These are phyloP conservation scores for Vitis hybrid DNA, from an alignment of 177 flowering plant genomes.

Conservation along the genomic window DNA sequence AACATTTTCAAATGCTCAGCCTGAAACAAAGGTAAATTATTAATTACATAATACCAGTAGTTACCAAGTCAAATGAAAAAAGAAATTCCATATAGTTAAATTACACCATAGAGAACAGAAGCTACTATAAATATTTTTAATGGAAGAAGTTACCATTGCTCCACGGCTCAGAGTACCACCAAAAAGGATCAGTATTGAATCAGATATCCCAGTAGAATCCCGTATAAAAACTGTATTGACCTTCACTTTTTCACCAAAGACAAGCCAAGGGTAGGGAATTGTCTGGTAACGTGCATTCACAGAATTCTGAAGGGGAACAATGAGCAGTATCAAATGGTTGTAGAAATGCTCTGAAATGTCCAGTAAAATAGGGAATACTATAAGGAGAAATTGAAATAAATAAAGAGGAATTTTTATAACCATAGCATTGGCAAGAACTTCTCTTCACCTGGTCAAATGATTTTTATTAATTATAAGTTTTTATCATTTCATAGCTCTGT, in stretches of 20 bases:
- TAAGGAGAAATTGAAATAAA: constrained; percentile 2
- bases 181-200: constrained; percentile 87
- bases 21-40: constrained; percentile 35
- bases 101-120: not conserved
- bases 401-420: not conserved
- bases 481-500: no score
- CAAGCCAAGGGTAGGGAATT: constrained; percentile 95
- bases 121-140: not conserved
- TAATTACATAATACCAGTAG: not conserved
- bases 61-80: not conserved
- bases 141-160: constrained; percentile 46
- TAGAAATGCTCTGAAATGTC: not conserved
- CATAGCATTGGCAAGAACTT: not conserved
- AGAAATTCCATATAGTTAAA: no score
- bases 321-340: not conserved
- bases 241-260: constrained; percentile 95
- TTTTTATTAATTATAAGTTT: not conserved
- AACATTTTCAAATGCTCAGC: constrained; percentile 93
- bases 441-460: not conserved
- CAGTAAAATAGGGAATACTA: not conserved
- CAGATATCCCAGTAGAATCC: constrained; percentile 96
- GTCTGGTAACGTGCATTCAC: constrained; percentile 96
- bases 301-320: constrained; percentile 68
- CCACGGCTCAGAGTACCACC: constrained; percentile 79
- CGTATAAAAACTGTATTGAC: constrained; percentile 92